Base-by-base conservation (phyloP, 78 protist genomes). In the Planoprotostelium fungivorum region DNA sequence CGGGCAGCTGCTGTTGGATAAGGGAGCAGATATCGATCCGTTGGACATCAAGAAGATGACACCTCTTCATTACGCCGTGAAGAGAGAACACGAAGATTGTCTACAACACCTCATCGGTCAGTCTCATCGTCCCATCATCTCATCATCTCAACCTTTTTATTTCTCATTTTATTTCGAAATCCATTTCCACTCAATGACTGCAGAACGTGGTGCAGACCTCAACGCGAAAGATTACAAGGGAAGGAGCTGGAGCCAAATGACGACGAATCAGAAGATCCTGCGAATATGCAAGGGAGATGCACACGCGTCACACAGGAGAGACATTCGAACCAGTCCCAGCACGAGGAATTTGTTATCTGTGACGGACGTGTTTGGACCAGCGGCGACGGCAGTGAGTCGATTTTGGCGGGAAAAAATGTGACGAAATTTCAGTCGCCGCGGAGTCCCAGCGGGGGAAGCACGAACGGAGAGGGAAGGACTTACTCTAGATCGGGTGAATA, bases 11-110 rank as follows among this genome's bases (percentile, higher is more conserved):
- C 93, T 93, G 5, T 63, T 93, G 39, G 91, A 90, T 85, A 93
- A 93, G 35, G 93, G 95, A 28, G 92, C 95, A 0, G 29, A 51
- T 38, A 88, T 93, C 0, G 90, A 90, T 38, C 88, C 93, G n/a
- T 36, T 93, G 36, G 93, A 93, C 28, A 90, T 91, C 9, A 91
- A 93, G 29, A 89, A 90, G 36, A 83, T 87, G 35, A 93, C 95
- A 63, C 93, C 94, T 0, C 63, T 93, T 29, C 95, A 93, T 83
- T 90, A 89, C 86, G 95, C 95, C 16, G 16, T 36, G 16, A 36
- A 36, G 87, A 5, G 87, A 37, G 87, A 36, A 16, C 87, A 85
- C 16, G 37, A 85, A 85, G 87, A 36, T 16, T 35, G 63, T 85
- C 63, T 85, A 85, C 37, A 37, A 85, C 63, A 85, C 36, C 87